These are phyloP conservation scores for Colletotrichum eremochloae DNA, from an alignment of 2,329 filamentous ascomycete species.

Conservation along the genomic window DNA sequence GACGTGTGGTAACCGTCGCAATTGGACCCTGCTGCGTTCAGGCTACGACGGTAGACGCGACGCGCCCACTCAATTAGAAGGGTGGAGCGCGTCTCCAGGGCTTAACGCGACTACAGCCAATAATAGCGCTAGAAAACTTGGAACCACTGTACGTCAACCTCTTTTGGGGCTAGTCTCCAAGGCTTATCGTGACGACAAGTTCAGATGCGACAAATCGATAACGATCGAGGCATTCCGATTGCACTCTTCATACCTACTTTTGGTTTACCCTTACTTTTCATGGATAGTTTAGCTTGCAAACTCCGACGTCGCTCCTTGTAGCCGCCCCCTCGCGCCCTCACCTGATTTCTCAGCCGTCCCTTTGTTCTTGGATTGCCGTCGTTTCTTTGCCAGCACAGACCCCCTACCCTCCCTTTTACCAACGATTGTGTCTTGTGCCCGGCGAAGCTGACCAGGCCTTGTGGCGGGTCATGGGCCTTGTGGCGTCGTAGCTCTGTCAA, in stretches of 20 bases:
- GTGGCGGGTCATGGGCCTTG: conserved; percentile 38
- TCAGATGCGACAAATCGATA: conserved; percentile 38
- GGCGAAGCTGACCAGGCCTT: conserved; percentile 31
- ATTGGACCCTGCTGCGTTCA: conserved; percentile 9
- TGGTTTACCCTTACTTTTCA: conserved; percentile 9
- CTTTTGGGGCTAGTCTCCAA: conserved; percentile 35
- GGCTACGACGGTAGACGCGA: conserved; percentile 22
- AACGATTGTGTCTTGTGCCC: conserved; percentile 18
- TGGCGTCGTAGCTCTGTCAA: conserved; percentile 34
- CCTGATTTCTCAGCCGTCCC: conserved; percentile 1
- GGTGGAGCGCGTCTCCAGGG: conserved; percentile 28
- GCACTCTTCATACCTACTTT: not conserved
- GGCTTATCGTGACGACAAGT: conserved; percentile 41
- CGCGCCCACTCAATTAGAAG: conserved; percentile 31
- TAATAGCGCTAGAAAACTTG: not conserved
- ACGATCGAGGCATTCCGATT: conserved; percentile 34
- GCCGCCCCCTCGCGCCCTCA: conserved; percentile 5
- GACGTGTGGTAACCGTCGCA: not conserved
- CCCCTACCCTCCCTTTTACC: not conserved
- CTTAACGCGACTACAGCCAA: conserved; percentile 32
- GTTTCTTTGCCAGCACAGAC: conserved; percentile 37
- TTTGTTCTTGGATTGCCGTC: conserved; percentile 27
- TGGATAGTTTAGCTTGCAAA: conserved; percentile 10
- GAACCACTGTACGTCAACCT: conserved; percentile 36
- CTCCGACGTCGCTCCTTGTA: conserved; percentile 31